Conservation (phyloP, 495 filamentous ascomycete species). For the Chaetomium tenue region DNA sequence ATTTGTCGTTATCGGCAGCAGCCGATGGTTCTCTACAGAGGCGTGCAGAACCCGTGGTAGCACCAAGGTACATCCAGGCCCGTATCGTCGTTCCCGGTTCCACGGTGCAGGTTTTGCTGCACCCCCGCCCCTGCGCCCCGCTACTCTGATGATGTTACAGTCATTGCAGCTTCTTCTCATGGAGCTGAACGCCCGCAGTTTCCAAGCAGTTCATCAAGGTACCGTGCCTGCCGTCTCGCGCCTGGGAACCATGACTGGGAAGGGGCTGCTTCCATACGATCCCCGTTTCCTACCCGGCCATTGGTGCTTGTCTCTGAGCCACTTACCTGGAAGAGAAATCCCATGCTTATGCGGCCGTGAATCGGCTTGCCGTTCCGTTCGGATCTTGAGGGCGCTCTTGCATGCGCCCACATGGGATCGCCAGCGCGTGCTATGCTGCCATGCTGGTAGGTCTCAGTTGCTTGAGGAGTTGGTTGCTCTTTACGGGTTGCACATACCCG, state of each 20-base stretch:
- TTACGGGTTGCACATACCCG: slow-evolving; percentile 6
- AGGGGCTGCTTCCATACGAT: neutral
- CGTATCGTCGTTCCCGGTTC: slow-evolving; percentile 28
- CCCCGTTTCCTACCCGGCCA: neutral
- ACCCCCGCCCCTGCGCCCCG: slow-evolving; percentile 10
- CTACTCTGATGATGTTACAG: neutral
- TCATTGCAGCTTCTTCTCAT: neutral
- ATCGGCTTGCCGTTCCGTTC: slow-evolving; percentile 8
- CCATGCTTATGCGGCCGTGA: slow-evolving; percentile 13
- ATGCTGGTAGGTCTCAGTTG: slow-evolving; percentile 29
- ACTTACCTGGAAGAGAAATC: neutral
- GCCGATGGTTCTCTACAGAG: neutral
- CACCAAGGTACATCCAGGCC: slow-evolving; percentile 23
- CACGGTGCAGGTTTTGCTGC: slow-evolving; percentile 12
- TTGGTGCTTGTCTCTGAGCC: neutral
- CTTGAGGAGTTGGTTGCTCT: slow-evolving; percentile 7
- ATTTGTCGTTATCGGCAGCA: neutral
- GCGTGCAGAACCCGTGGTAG: slow-evolving; percentile 4
- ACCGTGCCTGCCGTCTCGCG: neutral
- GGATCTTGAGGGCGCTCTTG: slow-evolving; percentile 15
- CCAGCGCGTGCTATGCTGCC: slow-evolving; percentile 27
- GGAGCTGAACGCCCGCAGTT: neutral
- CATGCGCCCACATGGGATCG: slow-evolving; percentile 28
- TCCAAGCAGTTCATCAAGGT: neutral
- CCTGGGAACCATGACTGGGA: slow-evolving; percentile 1